phyloP scores from a whole-genome alignment of 176 grass and related monocot genomes.

The Tillandsia leiboldiana region DNA sequence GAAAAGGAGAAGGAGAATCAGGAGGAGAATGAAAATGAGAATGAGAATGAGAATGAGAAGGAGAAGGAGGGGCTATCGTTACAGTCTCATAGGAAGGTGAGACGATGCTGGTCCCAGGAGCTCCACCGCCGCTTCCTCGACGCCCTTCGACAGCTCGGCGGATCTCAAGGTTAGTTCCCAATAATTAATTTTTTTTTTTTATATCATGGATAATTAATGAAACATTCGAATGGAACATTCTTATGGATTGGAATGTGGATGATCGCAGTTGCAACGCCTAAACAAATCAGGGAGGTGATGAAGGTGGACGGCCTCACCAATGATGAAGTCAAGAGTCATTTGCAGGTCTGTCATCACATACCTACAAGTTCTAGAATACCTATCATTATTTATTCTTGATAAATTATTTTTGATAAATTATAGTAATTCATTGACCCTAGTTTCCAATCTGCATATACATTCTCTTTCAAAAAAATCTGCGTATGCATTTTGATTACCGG shows the following conservation, averaged over 20 bases:
- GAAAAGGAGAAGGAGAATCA: not conserved
- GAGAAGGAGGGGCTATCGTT: not conserved
- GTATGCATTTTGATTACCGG: no score
- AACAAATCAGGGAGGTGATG: slow-evolving; percentile 37
- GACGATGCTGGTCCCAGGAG: slow-evolving; percentile 80
- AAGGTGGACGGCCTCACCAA: slow-evolving; percentile 26
- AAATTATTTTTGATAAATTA: not conserved
- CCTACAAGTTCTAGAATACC: no score
- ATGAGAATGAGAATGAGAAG: not conserved
- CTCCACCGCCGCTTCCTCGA: slow-evolving; percentile 73
- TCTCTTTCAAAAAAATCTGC: no score
- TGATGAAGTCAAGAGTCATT: slow-evolving; percentile 30
- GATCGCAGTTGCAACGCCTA: slow-evolving; percentile 73
- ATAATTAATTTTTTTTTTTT: not conserved
- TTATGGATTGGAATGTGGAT: not conserved
- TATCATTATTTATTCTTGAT: not conserved
- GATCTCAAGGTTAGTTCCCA: slow-evolving; percentile 50
- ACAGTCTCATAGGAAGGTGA: slow-evolving; percentile 28
- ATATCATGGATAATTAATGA: not conserved
- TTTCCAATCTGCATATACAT: not conserved
- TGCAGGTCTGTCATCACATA: slow-evolving; percentile 2
- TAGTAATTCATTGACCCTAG: no score
- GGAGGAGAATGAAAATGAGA: no score
- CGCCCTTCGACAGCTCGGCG: slow-evolving; percentile 70
- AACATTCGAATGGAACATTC: not conserved